Evolutionary conservation across 2,329 filamentous ascomycete species (phyloP), one percentile per base, ranked within the genome.

Genomic region (Colletotrichum sp.): DNA sequence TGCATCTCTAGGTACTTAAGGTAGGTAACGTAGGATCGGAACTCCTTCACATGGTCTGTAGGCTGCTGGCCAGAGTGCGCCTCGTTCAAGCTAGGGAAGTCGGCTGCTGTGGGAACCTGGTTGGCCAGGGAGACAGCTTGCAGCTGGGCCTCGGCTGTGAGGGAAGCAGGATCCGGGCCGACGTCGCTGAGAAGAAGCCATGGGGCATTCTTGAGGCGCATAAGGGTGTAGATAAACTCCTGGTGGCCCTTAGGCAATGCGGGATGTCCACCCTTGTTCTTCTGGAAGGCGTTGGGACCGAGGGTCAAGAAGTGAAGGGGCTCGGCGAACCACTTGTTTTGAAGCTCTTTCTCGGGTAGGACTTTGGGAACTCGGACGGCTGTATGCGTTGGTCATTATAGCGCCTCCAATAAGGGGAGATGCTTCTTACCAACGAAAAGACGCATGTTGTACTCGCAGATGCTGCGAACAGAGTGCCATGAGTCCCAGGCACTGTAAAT

Each of bases 401-500:
- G 65, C 18, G 28, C n/a, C 6, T 63, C 59, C 5, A 6, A 21
- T 67, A 57, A 2, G 26, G 15, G 21, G 16, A 28, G 26, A 39
- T 8, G 9, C n/a, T 21, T 83, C 95, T 88, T 93, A 98, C 96
- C 95, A 84, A 98, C 92, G 81, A 92, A 94, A 48, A 99, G 89
- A 83, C 95, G 92, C 72, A 90, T 86, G 84, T 93, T 94, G 85
- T 99, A 99, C 86, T 93, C 94, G 90, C 96, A 98, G 73, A 95
- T 88, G 69, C 93, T 93, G 69, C 97, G 91, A 80, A 99, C 94
- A 26, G 93, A 89, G 83, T 99, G 94, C 97, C 97, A 99, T 2
- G 94, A 93, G 84, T 99, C 96, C 98, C 98, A 99, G 4, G 93
- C 90, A 69, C 93, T 93, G 84, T 95, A 97, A 1, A 94, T 84